phyloP scores from a whole-genome alignment of 129 eudicot species.

The Artemisia argyi region DNA sequence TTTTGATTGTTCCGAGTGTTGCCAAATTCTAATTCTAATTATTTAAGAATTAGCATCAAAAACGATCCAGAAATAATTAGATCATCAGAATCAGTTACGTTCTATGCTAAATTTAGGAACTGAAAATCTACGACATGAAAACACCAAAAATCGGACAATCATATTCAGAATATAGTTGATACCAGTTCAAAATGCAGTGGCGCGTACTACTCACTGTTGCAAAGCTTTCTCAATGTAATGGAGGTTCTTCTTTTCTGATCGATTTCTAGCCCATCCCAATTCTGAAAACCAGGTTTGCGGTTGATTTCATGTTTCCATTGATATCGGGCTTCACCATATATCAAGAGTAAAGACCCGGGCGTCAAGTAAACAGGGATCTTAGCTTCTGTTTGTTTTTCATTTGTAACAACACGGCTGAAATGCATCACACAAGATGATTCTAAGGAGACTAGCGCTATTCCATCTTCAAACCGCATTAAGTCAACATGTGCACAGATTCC shows the following conservation, averaged over 20 bases:
- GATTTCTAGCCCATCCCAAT: conserved; percentile 68
- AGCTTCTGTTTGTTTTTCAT: conserved; percentile 20
- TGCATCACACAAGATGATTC: conserved; percentile 94
- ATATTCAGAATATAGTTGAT: not conserved
- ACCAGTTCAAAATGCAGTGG: conserved; percentile 13
- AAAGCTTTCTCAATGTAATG: conserved; percentile 70
- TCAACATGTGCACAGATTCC: conserved; percentile 96
- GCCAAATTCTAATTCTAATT: too few relatives aligned
- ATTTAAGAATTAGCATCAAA: too few relatives aligned
- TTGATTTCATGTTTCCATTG: conserved; percentile 89
- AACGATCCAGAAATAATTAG: too few relatives aligned
- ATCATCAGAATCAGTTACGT: too few relatives aligned
- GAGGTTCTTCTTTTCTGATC: conserved; percentile 81
- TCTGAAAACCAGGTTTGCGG: conserved; percentile 80
- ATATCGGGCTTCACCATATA: conserved; percentile 90
- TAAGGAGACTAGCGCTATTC: conserved; percentile 77
- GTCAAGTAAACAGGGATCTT: conserved; percentile 59
- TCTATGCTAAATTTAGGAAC: too few relatives aligned
- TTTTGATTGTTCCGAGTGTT: too few relatives aligned
- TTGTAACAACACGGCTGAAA: conserved; percentile 44
- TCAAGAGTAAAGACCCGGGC: conserved; percentile 69
- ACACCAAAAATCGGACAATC: not conserved
- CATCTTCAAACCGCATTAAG: conserved; percentile 92
- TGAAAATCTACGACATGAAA: not conserved
- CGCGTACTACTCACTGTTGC: conserved; percentile 34